Percentiles rank a stretch among this genome's conserved stretches.
Evolutionary conservation across 371 early-diverging fungal species (phyloP).

Genomic region (Mortierella sp.): DNA sequence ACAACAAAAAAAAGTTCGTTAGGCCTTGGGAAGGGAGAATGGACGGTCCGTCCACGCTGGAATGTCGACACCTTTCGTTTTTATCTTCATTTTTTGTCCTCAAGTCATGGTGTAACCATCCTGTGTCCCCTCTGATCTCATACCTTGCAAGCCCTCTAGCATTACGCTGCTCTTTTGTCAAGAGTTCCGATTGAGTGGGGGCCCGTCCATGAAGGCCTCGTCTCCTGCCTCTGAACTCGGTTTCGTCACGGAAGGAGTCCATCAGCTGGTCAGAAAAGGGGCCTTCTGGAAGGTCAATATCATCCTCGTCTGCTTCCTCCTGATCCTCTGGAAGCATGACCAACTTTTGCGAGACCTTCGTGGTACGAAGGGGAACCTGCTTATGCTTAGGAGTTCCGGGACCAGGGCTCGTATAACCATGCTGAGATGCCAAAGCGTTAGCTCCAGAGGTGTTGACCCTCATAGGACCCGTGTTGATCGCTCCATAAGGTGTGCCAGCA

Average conservation of each 20-base stretch:
- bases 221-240: slow-evolving; percentile 39
- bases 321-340: slow-evolving; percentile 91
- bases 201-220: slow-evolving; percentile 57
- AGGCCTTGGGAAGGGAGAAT: not conserved
- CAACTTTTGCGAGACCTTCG: slow-evolving; percentile 93
- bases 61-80: not conserved
- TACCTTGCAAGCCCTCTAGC: slow-evolving; percentile 49
- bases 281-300: slow-evolving; percentile 51
- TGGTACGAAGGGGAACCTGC: slow-evolving; percentile 80
- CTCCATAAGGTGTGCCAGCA: slow-evolving; percentile 32
- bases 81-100: not conserved
- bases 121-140: not conserved
- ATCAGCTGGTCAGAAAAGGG: slow-evolving; percentile 59
- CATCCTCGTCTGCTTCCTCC: slow-evolving; percentile 62
- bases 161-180: slow-evolving; percentile 55
- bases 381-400: slow-evolving; percentile 57
- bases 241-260: slow-evolving; percentile 60
- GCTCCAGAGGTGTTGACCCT: slow-evolving; percentile 44
- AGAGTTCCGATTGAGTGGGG: slow-evolving; percentile 49
- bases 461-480: slow-evolving; percentile 38
- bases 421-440: slow-evolving; percentile 25
- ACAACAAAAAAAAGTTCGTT: not conserved
- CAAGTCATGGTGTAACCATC: not conserved
- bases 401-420: slow-evolving; percentile 36
- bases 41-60: not conserved